Evolutionary conservation across 73 alveolate genomes (phyloP), one percentile per base, ranked within the genome.

Genomic region (Breviolum minutum): DNA sequence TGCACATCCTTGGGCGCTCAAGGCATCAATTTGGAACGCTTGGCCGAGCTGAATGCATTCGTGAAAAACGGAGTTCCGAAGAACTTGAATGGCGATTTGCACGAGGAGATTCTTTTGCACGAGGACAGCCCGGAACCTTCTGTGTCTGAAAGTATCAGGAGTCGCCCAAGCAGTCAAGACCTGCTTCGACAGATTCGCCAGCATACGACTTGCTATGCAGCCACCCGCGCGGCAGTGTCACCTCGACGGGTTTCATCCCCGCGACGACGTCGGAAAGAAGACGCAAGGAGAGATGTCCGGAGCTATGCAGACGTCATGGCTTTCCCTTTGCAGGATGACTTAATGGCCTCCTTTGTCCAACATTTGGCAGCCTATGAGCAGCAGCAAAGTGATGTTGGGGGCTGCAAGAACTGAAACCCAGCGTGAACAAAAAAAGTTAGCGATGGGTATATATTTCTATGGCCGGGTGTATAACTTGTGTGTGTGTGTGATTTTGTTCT

Each of bases 1-100:
- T 83, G 92, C 76, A 83, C 92, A n/a, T 83, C 92, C 60, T 62
- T 83, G 48, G 92, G 92, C 62, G 92, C 92, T 5, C 92, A 32
- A 83, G 92, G 92, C 22, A 83, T 83, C 76, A 83, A 74, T 48
- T 61, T 83, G 71, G 92, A 83, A 48, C 92, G 92, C 76, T 60
- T 83, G 92, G 92, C 92, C 29, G 92, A 83, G 73, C 24, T 83
- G 92, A 83, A 83, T 62, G 92, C 92, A 22, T 83, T 83, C 32
- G 92, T 83, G n/a, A 54, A 83, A 83, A 83, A 83, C 26, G 92
- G 92, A 60, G 92, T 7, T 17, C n/a, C 71, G 61, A 83, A 83
- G 92, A 83, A 80, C 68, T 14, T 80, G 69, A 80, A 83, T 62
- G 92, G 92, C 92, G 92, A 83, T 83, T 26, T 83, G 92, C 92